These are phyloP conservation scores for Coemansia sp. DNA, from an alignment of 192 early-diverging fungal genomes.

Conservation along the genomic window DNA sequence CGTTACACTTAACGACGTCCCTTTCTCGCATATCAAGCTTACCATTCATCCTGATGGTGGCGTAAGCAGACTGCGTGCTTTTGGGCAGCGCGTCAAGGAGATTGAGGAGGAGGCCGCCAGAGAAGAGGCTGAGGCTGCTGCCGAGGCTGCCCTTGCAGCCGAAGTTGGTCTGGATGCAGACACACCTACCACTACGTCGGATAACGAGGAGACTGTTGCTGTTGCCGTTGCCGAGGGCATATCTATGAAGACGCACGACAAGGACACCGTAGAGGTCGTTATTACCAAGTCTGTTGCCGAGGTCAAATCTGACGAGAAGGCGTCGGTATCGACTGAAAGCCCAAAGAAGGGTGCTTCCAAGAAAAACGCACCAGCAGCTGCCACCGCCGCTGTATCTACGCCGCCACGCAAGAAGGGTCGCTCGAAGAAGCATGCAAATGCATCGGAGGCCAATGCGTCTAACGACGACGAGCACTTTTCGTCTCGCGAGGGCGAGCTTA, in stretches of 20 bases:
- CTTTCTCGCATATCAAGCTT: slow-evolving; percentile 66
- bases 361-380: not conserved
- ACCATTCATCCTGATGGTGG: slow-evolving; percentile 82
- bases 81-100: slow-evolving; percentile 60
- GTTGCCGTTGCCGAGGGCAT: slow-evolving; percentile 3
- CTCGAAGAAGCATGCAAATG: slow-evolving; percentile 27
- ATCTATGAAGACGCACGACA: not conserved
- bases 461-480: slow-evolving; percentile 27
- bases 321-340: not conserved
- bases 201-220: slow-evolving; percentile 3
- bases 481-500: slow-evolving; percentile 38
- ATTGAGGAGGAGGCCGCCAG: slow-evolving; percentile 48
- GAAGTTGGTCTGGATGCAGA: slow-evolving; percentile 27
- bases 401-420: slow-evolving; percentile 21
- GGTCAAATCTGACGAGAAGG: slow-evolving; percentile 8
- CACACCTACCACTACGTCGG: slow-evolving; percentile 10
- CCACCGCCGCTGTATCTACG: slow-evolving; percentile 6
- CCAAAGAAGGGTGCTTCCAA: not conserved
- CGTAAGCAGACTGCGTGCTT: slow-evolving; percentile 75
- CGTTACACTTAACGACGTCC: slow-evolving; percentile 55
- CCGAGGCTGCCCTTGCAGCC: slow-evolving; percentile 38
- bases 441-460: slow-evolving; percentile 3
- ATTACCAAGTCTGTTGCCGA: slow-evolving; percentile 7
- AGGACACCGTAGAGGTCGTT: slow-evolving; percentile 13
- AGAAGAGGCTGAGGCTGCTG: slow-evolving; percentile 46